These are phyloP conservation scores for Lasiodiplodia sp. DNA, from an alignment of 2,329 filamentous ascomycete genomes.

Conservation along the genomic window DNA sequence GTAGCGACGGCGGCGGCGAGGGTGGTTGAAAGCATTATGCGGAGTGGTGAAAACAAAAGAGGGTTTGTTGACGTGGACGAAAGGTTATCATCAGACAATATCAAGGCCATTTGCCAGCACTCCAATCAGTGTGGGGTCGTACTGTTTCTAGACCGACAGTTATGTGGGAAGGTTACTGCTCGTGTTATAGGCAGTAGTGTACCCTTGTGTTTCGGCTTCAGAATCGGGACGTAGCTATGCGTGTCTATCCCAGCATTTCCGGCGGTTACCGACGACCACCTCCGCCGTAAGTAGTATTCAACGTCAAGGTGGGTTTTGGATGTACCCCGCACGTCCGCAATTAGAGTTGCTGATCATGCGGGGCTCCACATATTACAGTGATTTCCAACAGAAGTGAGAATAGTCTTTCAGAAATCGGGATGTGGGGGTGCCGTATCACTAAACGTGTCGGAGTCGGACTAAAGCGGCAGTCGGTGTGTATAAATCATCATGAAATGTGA, in stretches of 20 bases:
- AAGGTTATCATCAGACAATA: too few species aligned
- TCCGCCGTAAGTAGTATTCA: neutral
- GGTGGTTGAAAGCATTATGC: neutral
- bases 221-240: neutral
- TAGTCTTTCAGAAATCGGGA: neutral
- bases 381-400: neutral
- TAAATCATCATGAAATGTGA: neutral
- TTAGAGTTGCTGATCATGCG: neutral
- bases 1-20: neutral
- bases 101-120: too few species aligned
- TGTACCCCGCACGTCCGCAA: neutral
- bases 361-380: neutral
- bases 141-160: neutral
- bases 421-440: neutral
- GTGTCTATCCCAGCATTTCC: neutral
- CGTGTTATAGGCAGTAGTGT: neutral
- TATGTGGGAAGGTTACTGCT: neutral
- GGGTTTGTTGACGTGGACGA: rapidly evolving
- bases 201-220: neutral
- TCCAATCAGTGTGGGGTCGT: neutral
- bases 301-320: neutral
- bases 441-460: neutral
- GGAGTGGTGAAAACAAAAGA: neutral
- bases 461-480: neutral
- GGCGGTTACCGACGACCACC: neutral